Conservation (phyloP, 257 asterid genomes). For the Coffea canephora region DNA sequence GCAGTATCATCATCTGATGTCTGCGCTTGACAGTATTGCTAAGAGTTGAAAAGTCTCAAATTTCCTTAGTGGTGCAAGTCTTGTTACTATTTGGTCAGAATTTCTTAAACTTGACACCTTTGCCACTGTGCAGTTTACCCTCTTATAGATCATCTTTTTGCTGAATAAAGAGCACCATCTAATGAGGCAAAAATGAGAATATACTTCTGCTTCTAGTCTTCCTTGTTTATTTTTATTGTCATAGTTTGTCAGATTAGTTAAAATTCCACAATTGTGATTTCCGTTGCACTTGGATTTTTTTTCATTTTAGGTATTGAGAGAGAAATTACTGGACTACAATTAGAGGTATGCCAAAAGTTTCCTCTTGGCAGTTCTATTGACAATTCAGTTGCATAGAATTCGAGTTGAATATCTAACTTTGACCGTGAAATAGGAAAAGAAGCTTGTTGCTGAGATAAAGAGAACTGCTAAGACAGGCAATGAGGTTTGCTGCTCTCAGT, state of each 20-base stretch:
- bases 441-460: slow-evolving; percentile 91
- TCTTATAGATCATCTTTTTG: too few relatives aligned
- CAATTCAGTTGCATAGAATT: neutral
- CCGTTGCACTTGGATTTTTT: slow-evolving; percentile 5
- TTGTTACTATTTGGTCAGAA: too few relatives aligned
- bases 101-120: too few relatives aligned
- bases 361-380: slow-evolving; percentile 5
- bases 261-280: neutral
- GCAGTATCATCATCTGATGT: too few relatives aligned
- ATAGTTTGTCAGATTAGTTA: neutral
- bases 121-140: too few relatives aligned
- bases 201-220: neutral
- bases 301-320: slow-evolving; percentile 62
- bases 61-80: too few relatives aligned
- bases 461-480: slow-evolving; percentile 96
- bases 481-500: slow-evolving; percentile 48
- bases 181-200: neutral
- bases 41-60: too few relatives aligned
- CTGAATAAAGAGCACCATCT: too few relatives aligned
- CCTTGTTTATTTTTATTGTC: too few relatives aligned
- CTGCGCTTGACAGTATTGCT: too few relatives aligned
- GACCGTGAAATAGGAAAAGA: slow-evolving; percentile 67
- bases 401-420: slow-evolving; percentile 3
- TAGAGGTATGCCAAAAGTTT: slow-evolving; percentile 51
- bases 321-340: slow-evolving; percentile 67